Evolutionary conservation across 2,329 filamentous ascomycete genomes (phyloP).

Genomic region (Fusarium stilboides): DNA sequence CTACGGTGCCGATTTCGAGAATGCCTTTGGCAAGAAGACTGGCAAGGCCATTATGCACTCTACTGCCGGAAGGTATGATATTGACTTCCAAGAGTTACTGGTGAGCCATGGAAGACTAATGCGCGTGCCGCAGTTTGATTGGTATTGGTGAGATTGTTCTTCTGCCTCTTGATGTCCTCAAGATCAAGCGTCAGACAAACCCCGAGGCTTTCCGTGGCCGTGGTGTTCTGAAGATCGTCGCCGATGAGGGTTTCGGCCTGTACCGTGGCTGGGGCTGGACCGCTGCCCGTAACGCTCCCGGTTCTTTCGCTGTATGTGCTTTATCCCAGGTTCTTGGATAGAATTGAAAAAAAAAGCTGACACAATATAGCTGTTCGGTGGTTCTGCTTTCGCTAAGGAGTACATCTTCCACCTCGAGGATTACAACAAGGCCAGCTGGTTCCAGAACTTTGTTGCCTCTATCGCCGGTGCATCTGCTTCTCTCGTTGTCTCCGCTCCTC

Average conservation of each 20-base stretch:
- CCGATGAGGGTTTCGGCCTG: slow-evolving; percentile 93
- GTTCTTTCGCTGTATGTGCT: slow-evolving; percentile 88
- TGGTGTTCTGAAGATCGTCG: slow-evolving; percentile 89
- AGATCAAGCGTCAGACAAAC: slow-evolving; percentile 99
- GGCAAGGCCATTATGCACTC: slow-evolving; percentile 99
- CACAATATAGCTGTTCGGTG: slow-evolving; percentile 86
- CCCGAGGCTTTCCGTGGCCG: slow-evolving; percentile 97
- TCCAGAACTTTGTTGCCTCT: slow-evolving; percentile 97
- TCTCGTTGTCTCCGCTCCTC: slow-evolving; percentile 93
- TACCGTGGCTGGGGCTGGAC: slow-evolving; percentile 99
- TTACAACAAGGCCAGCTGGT: slow-evolving; percentile 96
- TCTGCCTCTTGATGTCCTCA: slow-evolving; percentile 94
- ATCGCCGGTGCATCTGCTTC: slow-evolving; percentile 95
- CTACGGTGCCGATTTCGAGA: slow-evolving; percentile 87
- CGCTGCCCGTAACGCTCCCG: slow-evolving; percentile 94
- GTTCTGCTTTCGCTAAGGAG: slow-evolving; percentile 97
- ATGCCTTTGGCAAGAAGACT: slow-evolving; percentile 93
- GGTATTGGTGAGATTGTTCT: slow-evolving; percentile 98
- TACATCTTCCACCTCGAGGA: slow-evolving; percentile 91
- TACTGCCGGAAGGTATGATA: slow-evolving; percentile 84
- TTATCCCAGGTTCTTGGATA: neutral
- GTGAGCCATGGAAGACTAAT: slow-evolving; percentile 31
- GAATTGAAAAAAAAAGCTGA: slow-evolving; percentile 36
- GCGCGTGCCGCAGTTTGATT: slow-evolving; percentile 76
- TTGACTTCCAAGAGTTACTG: neutral